Base-by-base conservation (phyloP, 2,329 filamentous ascomycete genomes). In the Beauveria rudraprayagi region DNA sequence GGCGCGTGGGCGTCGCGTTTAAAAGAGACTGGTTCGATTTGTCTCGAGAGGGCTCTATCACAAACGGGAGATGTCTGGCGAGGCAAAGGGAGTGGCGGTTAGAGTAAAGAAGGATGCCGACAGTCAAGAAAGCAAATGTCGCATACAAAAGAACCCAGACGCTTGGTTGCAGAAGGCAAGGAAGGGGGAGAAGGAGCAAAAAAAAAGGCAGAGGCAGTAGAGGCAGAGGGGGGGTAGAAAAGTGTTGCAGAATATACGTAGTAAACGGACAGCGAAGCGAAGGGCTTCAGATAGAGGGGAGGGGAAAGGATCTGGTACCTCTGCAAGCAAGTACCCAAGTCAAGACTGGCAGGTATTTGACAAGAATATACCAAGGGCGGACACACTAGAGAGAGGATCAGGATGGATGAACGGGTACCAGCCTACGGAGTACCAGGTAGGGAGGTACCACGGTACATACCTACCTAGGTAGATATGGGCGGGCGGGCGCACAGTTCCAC, bases 121-220 rank as follows among this genome's bases (percentile, higher is more conserved):
- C 22, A 40, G 19, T 26, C 11, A 34, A 46, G 10, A 40, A 37
- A 57, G 28, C 22, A 57, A 57, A 57, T 34, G 44, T 41, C 55
- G 55, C 55, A 57, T 22, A 40, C 48, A 16, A 62, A 54, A 52
- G 63, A 50, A 50, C 22, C 19, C 54, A 24, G 41, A 57, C 44
- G 55, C 55, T 57, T 48, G 22, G 46, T 43, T 57, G 55, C 44
- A 57, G 55, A 44, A 57, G 17, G 44, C 41, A 17, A 57, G 44
- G 46, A 40, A 46, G 46, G 44, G 17, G 41, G 26, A 53, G 28
- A 56, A 30, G 34, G 62, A 37, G 37, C 22, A 22, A 22, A 22
- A 48, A 54, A 44, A 56, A 28, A 44, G 47, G 40, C 22, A 24
- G 50, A 59, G 34, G 47, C 19, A 34, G 47, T 28, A 34, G 30